Evolutionary conservation across 192 early-diverging fungal genomes (phyloP).

Genomic region (Entomortierella lignicola): DNA sequence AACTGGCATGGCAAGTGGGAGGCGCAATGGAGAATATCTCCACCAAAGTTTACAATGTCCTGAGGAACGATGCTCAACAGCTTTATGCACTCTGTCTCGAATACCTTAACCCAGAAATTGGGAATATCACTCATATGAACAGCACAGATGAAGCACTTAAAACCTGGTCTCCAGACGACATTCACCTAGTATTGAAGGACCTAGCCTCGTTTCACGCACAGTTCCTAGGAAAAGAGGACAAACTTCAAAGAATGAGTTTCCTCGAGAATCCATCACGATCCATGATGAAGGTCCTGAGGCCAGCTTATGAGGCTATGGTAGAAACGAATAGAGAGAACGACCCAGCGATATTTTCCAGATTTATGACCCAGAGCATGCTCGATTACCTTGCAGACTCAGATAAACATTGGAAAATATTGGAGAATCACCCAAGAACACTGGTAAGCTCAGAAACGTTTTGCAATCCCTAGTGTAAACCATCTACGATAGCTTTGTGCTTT

Average conservation of each 20-base stretch:
- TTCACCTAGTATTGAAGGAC: slow-evolving; percentile 31
- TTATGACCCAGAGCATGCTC: slow-evolving; percentile 25
- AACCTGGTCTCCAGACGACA: slow-evolving; percentile 32
- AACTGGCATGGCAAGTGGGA: slow-evolving; percentile 32
- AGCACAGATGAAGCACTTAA: slow-evolving; percentile 26
- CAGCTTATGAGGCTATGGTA: slow-evolving; percentile 46
- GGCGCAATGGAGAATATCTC: slow-evolving; percentile 44
- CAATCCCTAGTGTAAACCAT: no score
- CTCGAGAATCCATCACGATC: slow-evolving; percentile 44
- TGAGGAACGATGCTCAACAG: slow-evolving; percentile 45
- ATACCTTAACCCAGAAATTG: slow-evolving; percentile 26
- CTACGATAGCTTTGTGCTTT: no score
- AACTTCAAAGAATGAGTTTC: slow-evolving; percentile 32
- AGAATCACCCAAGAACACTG: slow-evolving; percentile 40
- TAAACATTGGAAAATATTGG: slow-evolving; percentile 35
- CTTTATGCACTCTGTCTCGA: slow-evolving; percentile 50
- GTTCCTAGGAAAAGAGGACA: slow-evolving; percentile 34
- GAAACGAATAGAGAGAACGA: slow-evolving; percentile 32
- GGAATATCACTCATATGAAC: slow-evolving; percentile 47
- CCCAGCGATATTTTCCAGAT: slow-evolving; percentile 20
- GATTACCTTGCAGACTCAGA: slow-evolving; percentile 40
- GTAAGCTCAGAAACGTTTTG: slow-evolving; percentile 28
- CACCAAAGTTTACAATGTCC: slow-evolving; percentile 52
- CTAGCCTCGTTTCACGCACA: slow-evolving; percentile 48
- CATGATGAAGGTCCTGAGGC: slow-evolving; percentile 29